Base-by-base conservation (phyloP, 2,329 filamentous ascomycete species). In the Pseudogymnoascus sp. region DNA sequence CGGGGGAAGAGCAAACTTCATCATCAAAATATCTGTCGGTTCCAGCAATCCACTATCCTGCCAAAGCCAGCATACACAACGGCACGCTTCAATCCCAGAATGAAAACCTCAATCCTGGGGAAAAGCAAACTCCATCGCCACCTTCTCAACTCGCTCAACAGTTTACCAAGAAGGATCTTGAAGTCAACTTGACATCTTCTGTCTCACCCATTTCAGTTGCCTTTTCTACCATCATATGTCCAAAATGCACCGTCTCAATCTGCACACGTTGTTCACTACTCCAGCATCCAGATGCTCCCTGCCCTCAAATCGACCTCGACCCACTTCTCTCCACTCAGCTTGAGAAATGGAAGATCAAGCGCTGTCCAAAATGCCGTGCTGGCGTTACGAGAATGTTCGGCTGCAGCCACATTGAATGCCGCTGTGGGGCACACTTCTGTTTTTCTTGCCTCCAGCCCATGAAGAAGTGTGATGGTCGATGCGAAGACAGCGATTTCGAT, bases 401-500 rank as follows among this genome's bases (percentile, higher is more conserved):
- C 6, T 83, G 80, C 67, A 69, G 70, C 35, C 78, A 81, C 60
- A 77, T 82, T 67, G 70, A 74, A 61, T 82, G 80, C 63, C 70
- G 72, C 13, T 82, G 81, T 62, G 79, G 80, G 11, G 77, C 78
- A 7, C 76, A 80, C 61, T 82, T 77, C 70, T 83, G 81, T 69
- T 83, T 77, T 74, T 66, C 68, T 6, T 83, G 80, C 62, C 63
- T 72, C 37, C 59, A 66, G 26, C 67, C 72, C 0, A 72, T 75
- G 4, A 68, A 75, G 29, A 56, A 56, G 10, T 56, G 50, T 8
- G 50, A 56, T 5, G 50, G 50, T 3, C 29, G 21, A 56, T 56
- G 50, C 29, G 50, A 56, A 21, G 50, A 56, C n/a, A n/a, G 2
- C 65, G 71, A 1, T 26, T 69, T 69, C n/a, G 70, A 71, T 3